Base-by-base conservation (phyloP, 345 rosid genomes). In the Garcia nutans region DNA sequence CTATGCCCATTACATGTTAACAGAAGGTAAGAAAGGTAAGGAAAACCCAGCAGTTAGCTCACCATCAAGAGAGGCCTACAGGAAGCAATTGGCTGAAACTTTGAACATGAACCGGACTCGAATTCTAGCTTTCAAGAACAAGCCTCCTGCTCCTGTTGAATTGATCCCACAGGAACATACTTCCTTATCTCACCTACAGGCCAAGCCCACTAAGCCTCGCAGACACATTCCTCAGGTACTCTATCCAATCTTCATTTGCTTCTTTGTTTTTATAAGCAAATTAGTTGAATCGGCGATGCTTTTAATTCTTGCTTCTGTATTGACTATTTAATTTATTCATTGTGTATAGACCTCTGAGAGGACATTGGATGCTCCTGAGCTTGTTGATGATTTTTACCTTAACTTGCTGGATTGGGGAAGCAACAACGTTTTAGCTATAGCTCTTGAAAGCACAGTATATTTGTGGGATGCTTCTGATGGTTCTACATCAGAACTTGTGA, bases 51-150 rank as follows among this genome's bases (percentile, higher is more conserved):
- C 68, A 0, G 76, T 68, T 1, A 78, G 75, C 77, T 90, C 97
- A 0, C 90, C 96, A 3, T 81, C 94, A 16, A 85, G 79, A 56
- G 92, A 90, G 75, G 89, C 91, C 3, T 88, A 89, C 81, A 77
- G 81, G 87, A 87, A 86, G 91, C 85, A 64, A 31, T 78, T 91
- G 15, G 94, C 93, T 3, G 94, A 91, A 81, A 70, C 88, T 0
- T 78, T 90, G 49, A 86, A 88, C 74, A 84, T 90, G 89, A 87
- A 87, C 64, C 71, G 87, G 72, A 85, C 92, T 11, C 78, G 92
- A 23, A 94, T 94, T 72, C 81, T 94, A 33, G 93, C 92, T 15
- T 94, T 92, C 80, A 86, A 82, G 78, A 87, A 87, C 88, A 94
- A 89, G 78, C 87, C 92, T 26, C 93, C 89, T 8, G 49, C 79